Evolutionary conservation across 352 stramenopile species (phyloP), one percentile per base, ranked within the genome.

Genomic region (Phytopythium cucurbitacearum): DNA sequence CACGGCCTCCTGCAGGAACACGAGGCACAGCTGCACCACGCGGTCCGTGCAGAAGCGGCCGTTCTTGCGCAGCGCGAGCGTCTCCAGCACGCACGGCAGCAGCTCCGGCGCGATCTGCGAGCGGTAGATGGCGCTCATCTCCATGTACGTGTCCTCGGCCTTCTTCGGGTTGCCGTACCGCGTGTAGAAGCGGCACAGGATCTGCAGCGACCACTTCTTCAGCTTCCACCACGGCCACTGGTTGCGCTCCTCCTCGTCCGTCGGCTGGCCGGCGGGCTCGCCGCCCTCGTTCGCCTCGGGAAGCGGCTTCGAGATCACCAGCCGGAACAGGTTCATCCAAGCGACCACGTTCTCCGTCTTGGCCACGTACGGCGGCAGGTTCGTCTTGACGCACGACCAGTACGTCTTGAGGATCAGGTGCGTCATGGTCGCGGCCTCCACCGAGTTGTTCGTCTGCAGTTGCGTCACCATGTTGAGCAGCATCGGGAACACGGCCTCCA

Each of bases 161-260:
- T 98, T 97, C 62, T 96, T 97, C 0, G 95, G 93, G 68, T 98
- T 98, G 16, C 96, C 96, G 64, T 98, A 99, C 11, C 96, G 87
- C 48, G 89, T 97, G 76, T 99, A 98, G 57, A 98, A 94, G n/a
- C 96, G 85, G 53, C 86, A 96, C 51, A 98, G 87, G 57, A 99
- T 98, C 76, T 98, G 95, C 40, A 97, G 62, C n/a, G 89, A 72
- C 96, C 96, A 99, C 81, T 99, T 99, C 71, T 99, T 99, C 11
- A 97, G 79, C 78, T 99, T 99, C 96, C 96, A 99, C 91, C 94
- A 98, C 9, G 94, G 85, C 94, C 91, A 98, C 40, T 88, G 79
- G 56, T 91, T 88, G 33, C 95, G 80, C 59, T 98, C 95, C 48
- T 98, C 94, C 35, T 96, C 77, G 32, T 92, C 76, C 8, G 64